Evolutionary conservation across 2,329 filamentous ascomycete genomes (phyloP), one percentile per base, ranked within the genome.

Genomic region (Epichloe typhina): DNA sequence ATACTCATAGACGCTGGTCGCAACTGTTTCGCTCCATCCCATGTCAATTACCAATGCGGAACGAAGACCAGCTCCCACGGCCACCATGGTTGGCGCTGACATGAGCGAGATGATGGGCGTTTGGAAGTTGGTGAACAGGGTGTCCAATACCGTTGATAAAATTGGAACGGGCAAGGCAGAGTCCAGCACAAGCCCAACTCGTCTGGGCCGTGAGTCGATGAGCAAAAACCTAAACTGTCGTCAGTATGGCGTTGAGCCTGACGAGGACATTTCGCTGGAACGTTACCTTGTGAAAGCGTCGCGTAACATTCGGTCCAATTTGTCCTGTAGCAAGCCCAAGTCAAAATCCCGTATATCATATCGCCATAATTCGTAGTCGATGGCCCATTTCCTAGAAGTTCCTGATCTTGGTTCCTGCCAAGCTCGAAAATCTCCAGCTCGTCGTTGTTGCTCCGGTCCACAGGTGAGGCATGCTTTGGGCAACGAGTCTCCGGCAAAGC

Each of bases 1-100:
- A 64, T 89, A 95, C 67, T 98, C 93, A 62, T 90, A 97, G 6
- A 97, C 76, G 5, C 83, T 86, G 0, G 88, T 95, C 21, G 94
- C 79, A 0, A 84, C 77, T 0, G 90, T 95, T 66, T 97, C 93
- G 41, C 82, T 77, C 93, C 93, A 98, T 42, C 91, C 93, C 53
- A 98, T 76, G 61, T 98, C 89, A 38, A 98, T 74, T 0, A 97
- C 80, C 41, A 98, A 66, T 1, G 84, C 88, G n/a, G 87, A 88
- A 13, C 93, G 82, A 40, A 95, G 71, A 0, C 93, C 93, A 5
- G 90, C 89, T 7, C 84, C 85, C 3, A 90, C 78, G 6, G 84
- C 74, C 2, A 82, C 74, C 66, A 93, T 83, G 19, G 88, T 77
- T 0, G 91, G 80, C 0, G 80, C 78, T 1, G 89, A 88, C 61